A percentile compares a stretch with the other conserved stretches of the same genome.
phyloP scores from a whole-genome alignment of 352 stramenopile species.

The Thalassiosira exigua region DNA sequence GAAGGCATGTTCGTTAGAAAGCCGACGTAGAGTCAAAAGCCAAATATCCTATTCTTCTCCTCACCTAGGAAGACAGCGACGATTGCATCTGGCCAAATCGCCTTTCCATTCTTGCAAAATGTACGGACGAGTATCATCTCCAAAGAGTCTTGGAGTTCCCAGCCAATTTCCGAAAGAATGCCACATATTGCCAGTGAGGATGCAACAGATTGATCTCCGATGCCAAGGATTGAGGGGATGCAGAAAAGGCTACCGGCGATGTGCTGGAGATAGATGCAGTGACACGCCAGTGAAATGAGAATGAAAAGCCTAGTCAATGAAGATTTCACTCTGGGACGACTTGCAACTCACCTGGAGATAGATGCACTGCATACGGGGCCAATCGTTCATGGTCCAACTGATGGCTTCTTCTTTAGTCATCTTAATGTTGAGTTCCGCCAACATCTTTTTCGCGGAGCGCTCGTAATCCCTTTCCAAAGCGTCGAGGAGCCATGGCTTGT shows the following conservation, averaged over 20 bases:
- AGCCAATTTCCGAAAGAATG: slow-evolving; percentile 48
- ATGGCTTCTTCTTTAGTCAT: slow-evolving; percentile 49
- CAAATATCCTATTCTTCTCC: too few species aligned
- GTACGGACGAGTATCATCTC: slow-evolving; percentile 29
- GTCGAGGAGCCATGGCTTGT: slow-evolving; percentile 39
- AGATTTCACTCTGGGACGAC: too few species aligned
- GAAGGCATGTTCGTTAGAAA: too few species aligned
- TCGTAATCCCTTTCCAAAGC: slow-evolving; percentile 53
- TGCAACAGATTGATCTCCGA: slow-evolving; percentile 23
- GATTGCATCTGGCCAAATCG: neutral
- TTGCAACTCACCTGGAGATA: too few species aligned
- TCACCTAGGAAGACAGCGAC: neutral
- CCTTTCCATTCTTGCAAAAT: slow-evolving; percentile 22
- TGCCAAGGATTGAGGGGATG: slow-evolving; percentile 22
- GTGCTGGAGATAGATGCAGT: slow-evolving; percentile 41
- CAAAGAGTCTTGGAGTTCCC: slow-evolving; percentile 48
- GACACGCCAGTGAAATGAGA: too few species aligned
- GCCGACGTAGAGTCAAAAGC: too few species aligned
- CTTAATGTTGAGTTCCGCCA: slow-evolving; percentile 11
- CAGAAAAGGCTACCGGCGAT: slow-evolving; percentile 34
- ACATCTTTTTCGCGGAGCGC: slow-evolving; percentile 18
- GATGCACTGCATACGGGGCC: slow-evolving; percentile 33
- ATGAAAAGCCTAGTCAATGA: too few species aligned
- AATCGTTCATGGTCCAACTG: slow-evolving; percentile 33
- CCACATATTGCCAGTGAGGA: slow-evolving; percentile 39